Evolutionary conservation across 768 basidiomycete species (phyloP).

Genomic region (Xerocomus brunneocitrinus): DNA sequence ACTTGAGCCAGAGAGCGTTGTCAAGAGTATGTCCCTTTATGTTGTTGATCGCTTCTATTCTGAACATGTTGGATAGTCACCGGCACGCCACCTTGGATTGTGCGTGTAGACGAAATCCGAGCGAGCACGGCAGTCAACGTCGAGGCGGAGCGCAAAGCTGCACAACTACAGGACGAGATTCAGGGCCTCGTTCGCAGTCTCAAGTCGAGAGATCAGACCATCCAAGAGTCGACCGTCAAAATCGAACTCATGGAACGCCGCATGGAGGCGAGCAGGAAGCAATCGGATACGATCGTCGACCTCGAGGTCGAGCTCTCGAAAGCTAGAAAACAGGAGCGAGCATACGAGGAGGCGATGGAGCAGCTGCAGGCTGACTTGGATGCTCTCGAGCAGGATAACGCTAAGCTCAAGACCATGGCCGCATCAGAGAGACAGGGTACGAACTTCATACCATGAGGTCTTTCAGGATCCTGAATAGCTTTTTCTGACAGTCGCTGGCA

Average conservation of each 20-base stretch:
- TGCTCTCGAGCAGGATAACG: conserved; percentile 81
- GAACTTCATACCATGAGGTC: conserved; percentile 11
- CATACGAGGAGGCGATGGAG: conserved; percentile 91
- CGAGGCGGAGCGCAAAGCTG: conserved; percentile 87
- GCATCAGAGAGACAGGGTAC: conserved; percentile 69
- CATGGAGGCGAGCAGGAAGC: conserved; percentile 87
- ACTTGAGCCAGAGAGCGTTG: conserved; percentile 69
- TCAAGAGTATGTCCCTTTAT: conserved; percentile 57
- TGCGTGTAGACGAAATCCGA: conserved; percentile 78
- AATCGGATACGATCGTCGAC: conserved; percentile 76
- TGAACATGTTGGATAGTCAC: conserved; percentile 44
- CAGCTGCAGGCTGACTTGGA: conserved; percentile 89
- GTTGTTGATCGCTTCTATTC: background rate
- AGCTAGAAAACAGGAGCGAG: conserved; percentile 81
- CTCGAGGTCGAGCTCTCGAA: conserved; percentile 79
- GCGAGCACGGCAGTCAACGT: conserved; percentile 78
- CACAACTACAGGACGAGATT: conserved; percentile 84
- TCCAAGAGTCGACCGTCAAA: conserved; percentile 87
- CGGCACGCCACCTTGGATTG: conserved; percentile 80
- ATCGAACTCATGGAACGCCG: conserved; percentile 94
- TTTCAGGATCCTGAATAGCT: background rate
- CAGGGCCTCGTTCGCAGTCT: conserved; percentile 81
- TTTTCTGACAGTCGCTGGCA: conserved; percentile 36
- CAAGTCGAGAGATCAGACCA: conserved; percentile 82
- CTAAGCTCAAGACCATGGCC: conserved; percentile 66